Evolutionary conservation across 2,329 filamentous ascomycete genomes (phyloP).

Genomic region (Meredithiella fracta): DNA sequence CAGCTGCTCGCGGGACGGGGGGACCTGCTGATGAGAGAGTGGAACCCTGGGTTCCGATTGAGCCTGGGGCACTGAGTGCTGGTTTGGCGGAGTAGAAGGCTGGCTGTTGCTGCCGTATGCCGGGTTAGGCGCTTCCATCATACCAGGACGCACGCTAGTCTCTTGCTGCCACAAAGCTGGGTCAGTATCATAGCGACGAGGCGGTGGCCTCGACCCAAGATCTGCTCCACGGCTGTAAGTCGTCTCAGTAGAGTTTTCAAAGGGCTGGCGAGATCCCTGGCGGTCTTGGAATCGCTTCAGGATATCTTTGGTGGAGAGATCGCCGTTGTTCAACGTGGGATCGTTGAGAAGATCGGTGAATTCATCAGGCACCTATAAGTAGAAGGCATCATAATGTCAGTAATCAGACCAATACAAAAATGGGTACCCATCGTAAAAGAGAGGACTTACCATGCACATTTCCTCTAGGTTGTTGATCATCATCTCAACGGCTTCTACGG

Average conservation of each 20-base stretch:
- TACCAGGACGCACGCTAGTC: slow-evolving; percentile 56
- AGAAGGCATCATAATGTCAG: slow-evolving; percentile 13
- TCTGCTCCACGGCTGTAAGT: slow-evolving; percentile 34
- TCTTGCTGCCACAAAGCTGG: slow-evolving; percentile 71
- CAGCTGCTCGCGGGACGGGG: slow-evolving; percentile 4
- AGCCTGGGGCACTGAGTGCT: slow-evolving; percentile 11
- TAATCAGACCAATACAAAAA: neutral
- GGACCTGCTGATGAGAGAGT: slow-evolving; percentile 11
- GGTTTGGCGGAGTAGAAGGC: slow-evolving; percentile 13
- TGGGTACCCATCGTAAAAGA: neutral
- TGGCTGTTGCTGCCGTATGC: slow-evolving; percentile 15
- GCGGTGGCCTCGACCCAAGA: slow-evolving; percentile 38
- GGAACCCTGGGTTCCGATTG: slow-evolving; percentile 10
- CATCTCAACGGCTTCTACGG: slow-evolving; percentile 81
- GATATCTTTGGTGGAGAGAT: slow-evolving; percentile 94
- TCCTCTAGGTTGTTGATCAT: slow-evolving; percentile 87
- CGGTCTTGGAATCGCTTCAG: slow-evolving; percentile 84
- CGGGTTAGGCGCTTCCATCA: slow-evolving; percentile 41
- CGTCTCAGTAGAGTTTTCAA: slow-evolving; percentile 41
- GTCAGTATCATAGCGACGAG: slow-evolving; percentile 67
- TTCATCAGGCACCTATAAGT: slow-evolving; percentile 70
- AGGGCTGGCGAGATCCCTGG: slow-evolving; percentile 35
- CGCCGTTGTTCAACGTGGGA: slow-evolving; percentile 57
- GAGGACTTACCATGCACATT: slow-evolving; percentile 74
- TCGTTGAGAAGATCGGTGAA: slow-evolving; percentile 76